A percentile compares a stretch with the other conserved stretches of the same genome.
Conservation (phyloP, 148 eudicot species). For the Salicornia ramosissima region DNA sequence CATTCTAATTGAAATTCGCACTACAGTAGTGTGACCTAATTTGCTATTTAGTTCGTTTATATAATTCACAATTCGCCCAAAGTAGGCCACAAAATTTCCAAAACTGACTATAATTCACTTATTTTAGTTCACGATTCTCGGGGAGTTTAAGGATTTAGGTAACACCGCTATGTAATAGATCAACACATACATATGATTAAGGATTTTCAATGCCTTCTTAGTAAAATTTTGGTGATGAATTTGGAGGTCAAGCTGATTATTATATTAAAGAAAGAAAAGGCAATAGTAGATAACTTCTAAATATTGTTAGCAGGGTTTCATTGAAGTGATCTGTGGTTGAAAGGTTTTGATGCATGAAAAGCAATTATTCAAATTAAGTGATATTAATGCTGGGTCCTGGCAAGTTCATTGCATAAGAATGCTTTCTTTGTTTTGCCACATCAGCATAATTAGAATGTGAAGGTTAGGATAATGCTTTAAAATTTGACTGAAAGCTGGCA, state of each 20-base stretch:
- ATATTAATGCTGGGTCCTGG: constrained; percentile 11
- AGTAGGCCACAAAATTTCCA: too few relatives aligned
- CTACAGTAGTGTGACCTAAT: too few relatives aligned
- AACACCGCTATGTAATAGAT: constrained; percentile 10
- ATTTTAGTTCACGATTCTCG: too few relatives aligned
- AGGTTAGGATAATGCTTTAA: constrained; percentile 14
- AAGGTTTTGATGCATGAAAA: background rate
- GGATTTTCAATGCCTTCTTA: constrained; percentile 12
- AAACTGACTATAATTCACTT: too few relatives aligned
- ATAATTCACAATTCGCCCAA: too few relatives aligned
- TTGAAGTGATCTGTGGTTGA: constrained; percentile 1
- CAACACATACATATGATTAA: constrained; percentile 5
- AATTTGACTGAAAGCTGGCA: constrained; percentile 27
- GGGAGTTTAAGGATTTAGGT: too few relatives aligned
- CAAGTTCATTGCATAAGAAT: constrained; percentile 25
- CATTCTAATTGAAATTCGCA: too few relatives aligned
- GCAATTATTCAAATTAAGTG: background rate
- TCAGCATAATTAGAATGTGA: constrained; percentile 17
- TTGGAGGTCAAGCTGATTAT: background rate
- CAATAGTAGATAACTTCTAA: background rate
- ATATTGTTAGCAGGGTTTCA: background rate
- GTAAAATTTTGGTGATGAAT: constrained; percentile 16
- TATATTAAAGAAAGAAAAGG: background rate
- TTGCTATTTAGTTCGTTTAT: too few relatives aligned
- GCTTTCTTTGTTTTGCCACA: constrained; percentile 14